A percentile compares a stretch with the other conserved stretches of the same genome.
phyloP scores from a whole-genome alignment of 306 rosid genomes.

The Trifolium fragiferum region DNA sequence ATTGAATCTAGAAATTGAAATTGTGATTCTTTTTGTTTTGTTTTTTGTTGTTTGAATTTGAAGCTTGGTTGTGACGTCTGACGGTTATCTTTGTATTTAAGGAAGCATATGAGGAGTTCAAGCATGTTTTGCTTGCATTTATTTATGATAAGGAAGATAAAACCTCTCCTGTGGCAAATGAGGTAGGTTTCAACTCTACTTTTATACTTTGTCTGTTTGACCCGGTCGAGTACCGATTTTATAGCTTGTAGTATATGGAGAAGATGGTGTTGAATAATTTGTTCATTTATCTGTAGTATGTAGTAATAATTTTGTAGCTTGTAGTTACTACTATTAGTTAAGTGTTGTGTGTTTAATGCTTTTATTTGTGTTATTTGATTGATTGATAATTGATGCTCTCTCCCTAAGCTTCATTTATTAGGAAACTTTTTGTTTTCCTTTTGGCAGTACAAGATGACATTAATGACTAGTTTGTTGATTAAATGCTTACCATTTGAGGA shows the following conservation, averaged over 20 bases:
- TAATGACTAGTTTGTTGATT: slow-evolving; percentile 1
- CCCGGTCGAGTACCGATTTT: background rate
- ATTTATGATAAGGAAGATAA: slow-evolving; percentile 87
- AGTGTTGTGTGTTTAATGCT: slow-evolving; percentile 15
- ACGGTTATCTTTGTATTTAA: slow-evolving; percentile 58
- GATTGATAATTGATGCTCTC: background rate
- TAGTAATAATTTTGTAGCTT: no score
- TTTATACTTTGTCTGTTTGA: slow-evolving; percentile 1
- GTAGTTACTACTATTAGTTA: background rate
- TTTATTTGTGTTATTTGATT: slow-evolving; percentile 14
- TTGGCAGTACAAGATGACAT: slow-evolving; percentile 4
- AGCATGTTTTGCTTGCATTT: slow-evolving; percentile 93
- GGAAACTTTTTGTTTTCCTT: background rate
- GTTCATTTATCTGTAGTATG: slow-evolving; percentile 1
- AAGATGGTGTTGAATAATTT: background rate
- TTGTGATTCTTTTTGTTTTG: slow-evolving; percentile 13
- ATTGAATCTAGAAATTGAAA: slow-evolving; percentile 10
- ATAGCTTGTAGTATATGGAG: background rate
- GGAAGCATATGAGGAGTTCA: slow-evolving; percentile 99
- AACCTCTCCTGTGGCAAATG: slow-evolving; percentile 84
- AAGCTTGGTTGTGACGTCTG: slow-evolving; percentile 38
- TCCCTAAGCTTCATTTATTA: background rate
- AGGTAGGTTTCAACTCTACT: slow-evolving; percentile 57
- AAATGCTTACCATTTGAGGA: no score
- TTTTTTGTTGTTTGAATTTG: background rate